Base-by-base conservation (phyloP, 768 basidiomycete genomes). In the Sporobolomyces roseus region DNA sequence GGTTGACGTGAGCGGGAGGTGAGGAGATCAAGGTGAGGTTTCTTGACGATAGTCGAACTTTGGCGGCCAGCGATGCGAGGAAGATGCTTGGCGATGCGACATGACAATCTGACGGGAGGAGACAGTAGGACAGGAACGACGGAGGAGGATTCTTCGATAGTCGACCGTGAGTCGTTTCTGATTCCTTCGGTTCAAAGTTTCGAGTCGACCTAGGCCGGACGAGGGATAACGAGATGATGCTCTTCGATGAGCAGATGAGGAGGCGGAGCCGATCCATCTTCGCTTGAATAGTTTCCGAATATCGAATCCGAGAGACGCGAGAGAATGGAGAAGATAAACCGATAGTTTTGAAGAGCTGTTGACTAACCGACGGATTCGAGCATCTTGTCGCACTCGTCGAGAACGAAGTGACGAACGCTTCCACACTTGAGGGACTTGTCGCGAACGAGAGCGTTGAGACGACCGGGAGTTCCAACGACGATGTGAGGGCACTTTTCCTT, bases 321-420 rank as follows among this genome's bases (percentile, higher is more conserved):
- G 45, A 13, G 58, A 36, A 61, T 21, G 23, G 49, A 45, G 56
- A 48, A 48, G 46, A 19, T 48, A 19, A 50, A 9, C 27, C 36
- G 33, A 19, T 19, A 16, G 21, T 30, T 36, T 33, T 35, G 48
- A 25, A 49, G 8, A n/a, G n/a, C 45, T 14, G 30, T 38, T 61
- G 85, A 99, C 96, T 97, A 91, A 99, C 96, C 96, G 83, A 99
- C 93, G 86, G 93, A 90, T 85, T 99, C 96, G 79, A 99, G 89
- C 92, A 99, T 97, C 86, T 99, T 99, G 85, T 99, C 96, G 85
- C 96, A 99, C 83, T 99, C 96, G 85, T 99, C 96, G 80, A 99
- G 83, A 65, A 96, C 93, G 81, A 99, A 99, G 83, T 98, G 94
- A 82, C 98, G 98, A 80, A 98, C 92, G 77, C 90, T 87, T 81